These are phyloP conservation scores for Eucalyptus cloeziana DNA, from an alignment of 345 rosid species.

Conservation along the genomic window DNA sequence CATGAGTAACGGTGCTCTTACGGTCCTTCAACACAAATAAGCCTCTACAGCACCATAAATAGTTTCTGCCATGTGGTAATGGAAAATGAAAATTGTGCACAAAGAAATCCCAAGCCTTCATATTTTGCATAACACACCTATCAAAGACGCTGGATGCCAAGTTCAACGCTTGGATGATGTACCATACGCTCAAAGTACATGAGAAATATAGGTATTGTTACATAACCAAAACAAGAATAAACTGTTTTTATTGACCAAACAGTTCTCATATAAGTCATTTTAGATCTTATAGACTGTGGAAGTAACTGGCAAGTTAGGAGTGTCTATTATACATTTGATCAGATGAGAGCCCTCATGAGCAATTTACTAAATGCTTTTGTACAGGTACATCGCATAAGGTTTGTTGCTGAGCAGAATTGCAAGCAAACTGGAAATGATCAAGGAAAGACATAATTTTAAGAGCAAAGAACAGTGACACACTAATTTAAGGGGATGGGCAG, in stretches of 20 bases:
- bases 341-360: not conserved
- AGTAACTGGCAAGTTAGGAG: not conserved
- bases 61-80: not conserved
- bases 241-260: not conserved
- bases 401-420: not conserved
- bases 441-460: not conserved
- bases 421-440: not conserved
- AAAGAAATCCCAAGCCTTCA: not conserved
- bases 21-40: not conserved
- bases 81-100: not conserved
- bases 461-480: not conserved
- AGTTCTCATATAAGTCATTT: not conserved
- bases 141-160: not conserved
- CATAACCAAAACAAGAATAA: not conserved
- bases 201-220: not conserved
- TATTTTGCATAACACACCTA: not conserved
- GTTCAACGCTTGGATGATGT: not conserved
- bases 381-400: accelerated
- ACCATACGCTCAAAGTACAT: not conserved
- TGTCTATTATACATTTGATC: not conserved
- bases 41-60: not conserved
- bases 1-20: too few species aligned
- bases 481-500: not conserved
- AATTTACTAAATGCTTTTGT: not conserved
- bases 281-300: not conserved